Percentiles rank a stretch among this genome's conserved stretches.
Conservation (phyloP, 306 rosid species). For the Begonia fuchsioides region DNA sequence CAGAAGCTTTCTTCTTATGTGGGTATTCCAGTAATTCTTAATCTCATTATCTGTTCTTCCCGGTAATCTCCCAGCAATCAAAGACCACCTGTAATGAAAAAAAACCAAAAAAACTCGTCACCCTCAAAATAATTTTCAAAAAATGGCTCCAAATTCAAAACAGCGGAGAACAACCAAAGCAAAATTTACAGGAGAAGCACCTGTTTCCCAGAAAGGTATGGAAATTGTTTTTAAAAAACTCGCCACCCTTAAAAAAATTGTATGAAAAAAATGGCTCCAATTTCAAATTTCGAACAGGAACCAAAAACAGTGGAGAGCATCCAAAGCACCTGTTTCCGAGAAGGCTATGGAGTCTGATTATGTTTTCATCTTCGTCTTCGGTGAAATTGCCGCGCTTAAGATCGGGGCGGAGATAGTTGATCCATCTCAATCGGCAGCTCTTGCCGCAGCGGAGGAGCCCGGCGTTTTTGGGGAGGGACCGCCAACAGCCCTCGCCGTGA, state of each 20-base stretch:
- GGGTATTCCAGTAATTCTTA: conserved; percentile 97
- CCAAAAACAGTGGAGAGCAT: no score
- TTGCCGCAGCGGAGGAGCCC: conserved; percentile 98
- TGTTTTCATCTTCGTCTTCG: conserved; percentile 85
- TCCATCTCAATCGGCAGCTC: conserved; percentile 94
- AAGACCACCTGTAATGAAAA: conserved; percentile 51
- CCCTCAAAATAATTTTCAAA: not conserved
- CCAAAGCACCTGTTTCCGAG: conserved; percentile 71
- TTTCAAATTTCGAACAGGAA: no score
- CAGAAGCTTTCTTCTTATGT: conserved; percentile 91
- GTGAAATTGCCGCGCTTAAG: conserved; percentile 95
- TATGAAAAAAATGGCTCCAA: no score
- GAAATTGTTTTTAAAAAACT: no score
- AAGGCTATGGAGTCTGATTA: conserved; percentile 95
- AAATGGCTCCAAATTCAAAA: no score
- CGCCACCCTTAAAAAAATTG: no score
- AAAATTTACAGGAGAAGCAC: no score
- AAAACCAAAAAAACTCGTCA: conserved; percentile 16
- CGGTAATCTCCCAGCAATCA: conserved; percentile 88
- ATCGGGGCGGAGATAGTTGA: conserved; percentile 95
- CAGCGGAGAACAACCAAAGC: no score
- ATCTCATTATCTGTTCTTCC: conserved; percentile 98
- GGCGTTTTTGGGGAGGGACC: conserved; percentile 92
- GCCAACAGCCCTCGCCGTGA: conserved; percentile 98
- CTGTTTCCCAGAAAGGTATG: no score